Conservation (phyloP, 2,329 filamentous ascomycete species). For the Fusarium paranaense region DNA sequence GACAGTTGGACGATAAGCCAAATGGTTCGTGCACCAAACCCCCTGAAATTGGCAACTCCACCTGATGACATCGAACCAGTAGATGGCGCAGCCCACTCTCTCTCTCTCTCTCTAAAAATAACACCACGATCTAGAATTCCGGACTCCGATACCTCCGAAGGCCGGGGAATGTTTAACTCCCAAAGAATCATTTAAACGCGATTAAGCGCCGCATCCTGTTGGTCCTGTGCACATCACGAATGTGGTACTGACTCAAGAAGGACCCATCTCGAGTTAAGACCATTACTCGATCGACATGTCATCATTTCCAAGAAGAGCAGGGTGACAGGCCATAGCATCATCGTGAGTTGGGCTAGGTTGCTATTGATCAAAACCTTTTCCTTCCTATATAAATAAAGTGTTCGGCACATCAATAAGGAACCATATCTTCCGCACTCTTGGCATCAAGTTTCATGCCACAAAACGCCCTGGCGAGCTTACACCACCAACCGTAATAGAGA, state of each 20-base stretch:
- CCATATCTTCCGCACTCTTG: not conserved
- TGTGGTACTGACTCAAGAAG: not conserved
- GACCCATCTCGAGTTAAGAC: too few species aligned
- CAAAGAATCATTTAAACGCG: not conserved
- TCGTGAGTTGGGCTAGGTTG: too few species aligned
- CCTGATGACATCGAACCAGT: not conserved
- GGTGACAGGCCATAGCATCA: too few species aligned
- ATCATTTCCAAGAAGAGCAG: too few species aligned
- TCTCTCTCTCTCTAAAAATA: not conserved
- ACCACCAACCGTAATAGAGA: not conserved
- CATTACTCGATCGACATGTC: not conserved
- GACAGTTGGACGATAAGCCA: not conserved
- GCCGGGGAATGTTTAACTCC: not conserved
- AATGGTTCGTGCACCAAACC: not conserved
- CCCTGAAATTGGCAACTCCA: not conserved
- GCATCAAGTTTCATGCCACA: not conserved
- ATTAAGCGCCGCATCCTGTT: not conserved
- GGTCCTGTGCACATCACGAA: not conserved
- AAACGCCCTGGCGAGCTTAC: not conserved
- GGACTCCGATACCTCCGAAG: not conserved
- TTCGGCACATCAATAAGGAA: not conserved
- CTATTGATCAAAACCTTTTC: not conserved
- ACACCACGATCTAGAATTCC: not conserved
- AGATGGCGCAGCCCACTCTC: not conserved
- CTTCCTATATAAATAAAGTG: not conserved